Evolutionary conservation across 1,284 basidiomycete genomes (phyloP), one percentile per base, ranked within the genome.

Genomic region (Puccinia coronata): DNA sequence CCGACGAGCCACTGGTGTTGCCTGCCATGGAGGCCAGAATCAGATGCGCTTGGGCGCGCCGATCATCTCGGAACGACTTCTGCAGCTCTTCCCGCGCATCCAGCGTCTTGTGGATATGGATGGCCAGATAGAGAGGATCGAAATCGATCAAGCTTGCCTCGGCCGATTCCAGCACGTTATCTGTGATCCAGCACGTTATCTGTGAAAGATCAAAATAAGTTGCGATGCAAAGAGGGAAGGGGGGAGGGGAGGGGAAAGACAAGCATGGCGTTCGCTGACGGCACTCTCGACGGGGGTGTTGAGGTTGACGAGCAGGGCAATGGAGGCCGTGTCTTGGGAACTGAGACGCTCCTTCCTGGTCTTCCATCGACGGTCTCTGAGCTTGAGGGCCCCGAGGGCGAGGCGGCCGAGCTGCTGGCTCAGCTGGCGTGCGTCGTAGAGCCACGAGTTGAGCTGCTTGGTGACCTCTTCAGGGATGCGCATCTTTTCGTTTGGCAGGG

Each of bases 381-480:
- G 87, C 70, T 95, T 93, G 93, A 98, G 98, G 28, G 91, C 91
- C 83, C 98, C 95, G 49, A 97, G 89, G 0, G 96, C 96, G 6
- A 95, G 89, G 82, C 90, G 90, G 1, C 97, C 97, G 0, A 99
- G 93, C 69, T 92, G 90, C 0, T 92, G 90, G 80, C 93, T 93
- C 82, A 93, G 90, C 84, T 98, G 95, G 75, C 97, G 89, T 80
- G 98, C 95, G 84, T 98, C 95, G 77, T 96, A 91, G 36, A 99
- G 88, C 97, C 97, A 99, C 82, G 97, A 92, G 86, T 98, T 99
- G 88, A 95, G 92, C 11, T 95, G 94, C 0, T 94, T 92, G 0
- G 93, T 96, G 1, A 99, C 97, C 0, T 93, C 93, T 84, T 93
- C 92, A 86, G 96, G 94, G 85, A 99, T 93, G 83, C 95, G 92